phyloP scores from a whole-genome alignment of 345 rosid species.

The Populus deltoides region DNA sequence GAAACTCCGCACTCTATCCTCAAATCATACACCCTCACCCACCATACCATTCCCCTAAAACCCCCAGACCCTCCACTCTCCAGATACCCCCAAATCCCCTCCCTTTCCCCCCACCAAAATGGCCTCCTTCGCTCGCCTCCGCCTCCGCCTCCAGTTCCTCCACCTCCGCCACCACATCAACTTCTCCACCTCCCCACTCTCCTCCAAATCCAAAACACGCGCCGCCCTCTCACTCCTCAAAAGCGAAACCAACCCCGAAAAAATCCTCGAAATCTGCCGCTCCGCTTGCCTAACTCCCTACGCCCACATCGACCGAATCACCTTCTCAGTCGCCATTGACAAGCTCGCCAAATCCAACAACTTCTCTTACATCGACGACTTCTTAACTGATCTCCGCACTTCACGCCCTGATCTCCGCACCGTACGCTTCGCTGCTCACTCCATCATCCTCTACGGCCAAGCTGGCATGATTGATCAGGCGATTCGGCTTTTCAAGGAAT shows the following conservation, averaged over 20 bases:
- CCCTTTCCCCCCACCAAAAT: neutral
- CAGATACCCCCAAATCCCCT: neutral
- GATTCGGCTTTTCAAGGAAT: slow-evolving; percentile 45
- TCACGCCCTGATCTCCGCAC: slow-evolving; percentile 58
- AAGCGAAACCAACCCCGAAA: slow-evolving; percentile 63
- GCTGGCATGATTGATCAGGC: slow-evolving; percentile 75
- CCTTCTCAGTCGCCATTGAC: slow-evolving; percentile 66
- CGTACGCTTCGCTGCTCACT: slow-evolving; percentile 59
- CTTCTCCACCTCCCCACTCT: slow-evolving; percentile 31
- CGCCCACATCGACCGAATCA: slow-evolving; percentile 52
- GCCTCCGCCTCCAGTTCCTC: neutral
- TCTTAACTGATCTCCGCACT: slow-evolving; percentile 57
- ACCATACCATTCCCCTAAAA: neutral
- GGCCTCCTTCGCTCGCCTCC: slow-evolving; percentile 15
- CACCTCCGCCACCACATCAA: neutral
- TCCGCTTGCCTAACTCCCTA: slow-evolving; percentile 69
- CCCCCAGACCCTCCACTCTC: neutral
- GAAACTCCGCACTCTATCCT: no score
- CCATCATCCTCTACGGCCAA: slow-evolving; percentile 70
- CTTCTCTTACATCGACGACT: slow-evolving; percentile 42
- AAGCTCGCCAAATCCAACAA: slow-evolving; percentile 50
- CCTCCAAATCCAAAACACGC: slow-evolving; percentile 54
- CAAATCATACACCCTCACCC: neutral
- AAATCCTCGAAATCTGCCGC: slow-evolving; percentile 78
- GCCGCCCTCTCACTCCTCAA: slow-evolving; percentile 69